Evolutionary conservation across 176 grass and related monocot genomes (phyloP).

Genomic region (Poa pratensis): DNA sequence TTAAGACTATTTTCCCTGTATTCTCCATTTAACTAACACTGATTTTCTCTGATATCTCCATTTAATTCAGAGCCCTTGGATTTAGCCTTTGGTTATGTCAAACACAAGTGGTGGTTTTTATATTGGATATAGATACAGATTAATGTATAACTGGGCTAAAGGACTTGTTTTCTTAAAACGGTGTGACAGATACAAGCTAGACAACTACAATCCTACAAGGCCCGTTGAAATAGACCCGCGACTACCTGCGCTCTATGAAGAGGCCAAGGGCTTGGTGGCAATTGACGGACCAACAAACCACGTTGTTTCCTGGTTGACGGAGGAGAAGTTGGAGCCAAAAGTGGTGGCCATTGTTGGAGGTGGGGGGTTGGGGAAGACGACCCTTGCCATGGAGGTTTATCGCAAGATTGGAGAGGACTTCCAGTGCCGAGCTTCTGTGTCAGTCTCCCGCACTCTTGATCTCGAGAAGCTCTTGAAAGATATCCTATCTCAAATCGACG

Average conservation of each 20-base stretch:
- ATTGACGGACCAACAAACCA: not conserved
- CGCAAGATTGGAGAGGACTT: constrained; percentile 30
- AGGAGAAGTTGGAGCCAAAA: not conserved
- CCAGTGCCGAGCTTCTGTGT: not conserved
- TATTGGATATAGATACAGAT: not conserved
- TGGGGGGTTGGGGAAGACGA: constrained; percentile 36
- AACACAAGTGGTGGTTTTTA: not conserved
- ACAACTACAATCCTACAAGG: not conserved
- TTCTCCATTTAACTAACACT: not conserved
- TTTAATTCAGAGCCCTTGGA: not conserved
- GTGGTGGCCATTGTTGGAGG: constrained; percentile 34
- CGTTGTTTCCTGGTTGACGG: not conserved
- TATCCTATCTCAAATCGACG: constrained; percentile 2
- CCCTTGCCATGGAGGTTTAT: constrained; percentile 30
- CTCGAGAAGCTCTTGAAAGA: constrained; percentile 20
- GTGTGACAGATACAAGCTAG: not conserved
- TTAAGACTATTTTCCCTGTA: not conserved
- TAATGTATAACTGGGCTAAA: not conserved
- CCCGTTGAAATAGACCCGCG: not conserved
- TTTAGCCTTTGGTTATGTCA: not conserved
- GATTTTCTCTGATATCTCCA: not conserved
- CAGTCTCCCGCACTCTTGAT: not conserved
- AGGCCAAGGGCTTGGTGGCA: not conserved
- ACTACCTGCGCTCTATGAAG: not conserved
- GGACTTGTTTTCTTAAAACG: not conserved